These are phyloP conservation scores for Populus hybrid DNA, from an alignment of 441 rosid genomes.

Conservation along the genomic window DNA sequence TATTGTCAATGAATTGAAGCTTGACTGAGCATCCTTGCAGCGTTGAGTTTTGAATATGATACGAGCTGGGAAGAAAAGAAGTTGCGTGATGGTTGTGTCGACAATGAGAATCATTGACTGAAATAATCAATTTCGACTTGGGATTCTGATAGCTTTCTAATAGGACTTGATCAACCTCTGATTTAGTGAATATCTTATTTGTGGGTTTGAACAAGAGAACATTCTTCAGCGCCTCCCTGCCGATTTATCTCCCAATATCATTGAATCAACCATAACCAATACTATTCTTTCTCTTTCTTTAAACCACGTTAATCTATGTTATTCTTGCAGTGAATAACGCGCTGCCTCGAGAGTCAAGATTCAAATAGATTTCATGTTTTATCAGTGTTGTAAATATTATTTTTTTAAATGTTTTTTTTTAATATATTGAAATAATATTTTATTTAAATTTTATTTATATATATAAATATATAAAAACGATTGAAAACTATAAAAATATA, in stretches of 20 bases:
- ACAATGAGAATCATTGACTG: neutral
- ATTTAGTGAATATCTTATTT: slow-evolving; percentile 14
- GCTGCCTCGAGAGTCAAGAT: too few relatives aligned
- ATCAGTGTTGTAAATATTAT: too few relatives aligned
- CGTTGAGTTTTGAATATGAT: neutral
- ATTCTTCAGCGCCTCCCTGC: neutral
- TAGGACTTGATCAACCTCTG: neutral
- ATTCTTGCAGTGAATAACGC: too few relatives aligned
- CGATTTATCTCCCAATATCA: neutral
- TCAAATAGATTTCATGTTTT: too few relatives aligned
- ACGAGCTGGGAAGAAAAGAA: neutral
- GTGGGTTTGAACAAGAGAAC: slow-evolving; percentile 1
- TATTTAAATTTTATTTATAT: too few relatives aligned
- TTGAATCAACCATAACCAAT: too few relatives aligned
- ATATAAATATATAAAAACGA: too few relatives aligned
- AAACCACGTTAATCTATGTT: too few relatives aligned
- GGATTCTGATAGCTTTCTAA: neutral
- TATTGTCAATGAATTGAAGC: neutral
- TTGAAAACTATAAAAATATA: too few relatives aligned
- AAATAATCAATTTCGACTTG: neutral
- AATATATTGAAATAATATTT: too few relatives aligned
- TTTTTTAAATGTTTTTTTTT: too few relatives aligned
- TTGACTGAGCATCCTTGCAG: neutral
- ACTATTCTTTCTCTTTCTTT: too few relatives aligned
- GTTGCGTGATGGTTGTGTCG: neutral